Evolutionary conservation across 306 rosid species (phyloP).

Genomic region (Casuarina equisetifolia): DNA sequence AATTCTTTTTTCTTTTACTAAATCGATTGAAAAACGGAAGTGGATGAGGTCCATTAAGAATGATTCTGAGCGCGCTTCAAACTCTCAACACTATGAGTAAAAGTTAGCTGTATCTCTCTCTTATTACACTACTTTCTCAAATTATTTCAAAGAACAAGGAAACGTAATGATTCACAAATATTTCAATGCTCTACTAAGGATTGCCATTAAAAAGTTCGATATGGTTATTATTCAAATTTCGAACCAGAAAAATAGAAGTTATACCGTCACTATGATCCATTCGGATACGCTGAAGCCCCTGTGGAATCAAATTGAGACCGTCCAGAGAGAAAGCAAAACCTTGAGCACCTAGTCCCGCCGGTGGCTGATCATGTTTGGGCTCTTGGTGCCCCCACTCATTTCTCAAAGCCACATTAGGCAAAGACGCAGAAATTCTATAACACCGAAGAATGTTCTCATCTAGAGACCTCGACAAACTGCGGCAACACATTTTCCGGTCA

Average conservation of each 20-base stretch:
- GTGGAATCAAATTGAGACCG: conserved; percentile 43
- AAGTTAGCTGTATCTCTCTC: not conserved
- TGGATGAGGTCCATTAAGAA: too few species aligned
- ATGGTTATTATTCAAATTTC: not conserved
- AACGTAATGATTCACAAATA: not conserved
- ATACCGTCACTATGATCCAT: conserved; percentile 40
- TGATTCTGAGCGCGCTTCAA: not conserved
- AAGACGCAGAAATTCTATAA: conserved; percentile 53
- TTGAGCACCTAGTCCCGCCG: conserved; percentile 21
- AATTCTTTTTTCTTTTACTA: too few species aligned
- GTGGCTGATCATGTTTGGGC: conserved; percentile 19
- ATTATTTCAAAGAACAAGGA: not conserved
- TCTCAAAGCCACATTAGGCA: conserved; percentile 56
- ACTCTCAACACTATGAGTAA: not conserved
- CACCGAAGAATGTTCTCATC: conserved; percentile 41
- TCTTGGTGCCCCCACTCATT: conserved; percentile 41
- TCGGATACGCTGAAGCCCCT: conserved; percentile 58
- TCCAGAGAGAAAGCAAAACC: conserved; percentile 52
- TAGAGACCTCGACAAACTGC: conserved; percentile 40
- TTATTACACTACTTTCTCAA: not conserved
- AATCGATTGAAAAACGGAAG: too few species aligned
- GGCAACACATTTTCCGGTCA: conserved; percentile 20
- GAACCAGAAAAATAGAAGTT: not conserved
- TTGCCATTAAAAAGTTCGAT: not conserved
- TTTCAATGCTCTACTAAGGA: too few species aligned